phyloP scores from a whole-genome alignment of 1,139 yeast species.

The Lodderomyces jiufengensis region DNA sequence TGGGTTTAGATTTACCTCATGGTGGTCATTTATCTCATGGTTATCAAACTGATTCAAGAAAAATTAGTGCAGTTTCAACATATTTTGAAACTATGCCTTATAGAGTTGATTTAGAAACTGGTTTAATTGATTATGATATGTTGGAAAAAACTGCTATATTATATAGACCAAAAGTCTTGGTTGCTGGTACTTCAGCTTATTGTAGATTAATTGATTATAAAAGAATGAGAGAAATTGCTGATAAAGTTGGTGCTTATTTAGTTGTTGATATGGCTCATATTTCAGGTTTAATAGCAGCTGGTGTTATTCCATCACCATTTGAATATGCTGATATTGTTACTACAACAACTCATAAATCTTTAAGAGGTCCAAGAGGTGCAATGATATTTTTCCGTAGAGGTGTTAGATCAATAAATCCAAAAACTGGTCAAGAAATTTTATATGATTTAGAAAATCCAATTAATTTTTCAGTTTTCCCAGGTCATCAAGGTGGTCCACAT shows the following conservation, averaged over 20 bases:
- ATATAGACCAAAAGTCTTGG: constrained; percentile 92
- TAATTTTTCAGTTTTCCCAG: constrained; percentile 98
- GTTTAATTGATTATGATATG: constrained; percentile 91
- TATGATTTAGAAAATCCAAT: constrained; percentile 93
- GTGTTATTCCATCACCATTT: constrained; percentile 94
- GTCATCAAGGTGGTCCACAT: constrained; percentile 99
- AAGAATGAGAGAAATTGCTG: constrained; percentile 95
- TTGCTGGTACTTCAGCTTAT: constrained; percentile 98
- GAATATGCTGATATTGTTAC: constrained; percentile 96
- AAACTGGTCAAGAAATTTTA: constrained; percentile 84
- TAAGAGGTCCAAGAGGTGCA: constrained; percentile 99
- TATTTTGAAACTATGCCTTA: constrained; percentile 99
- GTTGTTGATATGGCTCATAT: constrained; percentile 99
- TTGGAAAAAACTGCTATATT: constrained; percentile 84
- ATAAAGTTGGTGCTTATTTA: constrained; percentile 92
- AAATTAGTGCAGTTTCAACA: constrained; percentile 92
- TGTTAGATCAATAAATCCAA: constrained; percentile 80
- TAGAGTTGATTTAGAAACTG: constrained; percentile 87
- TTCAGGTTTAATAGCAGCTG: constrained; percentile 93
- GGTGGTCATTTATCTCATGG: constrained; percentile 99
- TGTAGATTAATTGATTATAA: constrained; percentile 92
- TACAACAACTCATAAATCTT: constrained; percentile 95
- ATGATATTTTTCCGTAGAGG: constrained; percentile 99
- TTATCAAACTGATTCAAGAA: constrained; percentile 92
- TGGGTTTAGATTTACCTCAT: constrained; percentile 97